Conservation (phyloP, 257 asterid species). For the Thymus mandschuricus region DNA sequence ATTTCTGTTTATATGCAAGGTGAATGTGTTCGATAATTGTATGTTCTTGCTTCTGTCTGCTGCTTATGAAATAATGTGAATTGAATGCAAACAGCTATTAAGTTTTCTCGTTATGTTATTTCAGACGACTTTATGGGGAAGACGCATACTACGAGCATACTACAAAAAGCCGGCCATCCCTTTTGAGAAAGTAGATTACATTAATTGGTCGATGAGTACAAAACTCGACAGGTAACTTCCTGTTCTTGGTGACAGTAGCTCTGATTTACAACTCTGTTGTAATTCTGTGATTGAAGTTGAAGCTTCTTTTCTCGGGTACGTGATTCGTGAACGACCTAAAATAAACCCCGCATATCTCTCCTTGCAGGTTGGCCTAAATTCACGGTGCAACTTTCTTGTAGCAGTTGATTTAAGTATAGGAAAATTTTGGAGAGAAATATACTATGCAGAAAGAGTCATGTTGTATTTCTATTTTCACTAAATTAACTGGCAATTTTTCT, state of each 20-base stretch:
- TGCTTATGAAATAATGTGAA: not conserved
- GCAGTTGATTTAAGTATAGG: not conserved
- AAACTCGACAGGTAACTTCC: slow-evolving; percentile 30
- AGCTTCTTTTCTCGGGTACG: not conserved
- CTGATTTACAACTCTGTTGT: not conserved
- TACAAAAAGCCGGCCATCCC: slow-evolving; percentile 36
- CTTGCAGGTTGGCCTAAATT: slow-evolving; percentile 20
- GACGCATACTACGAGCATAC: slow-evolving; percentile 59
- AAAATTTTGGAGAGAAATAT: slow-evolving; percentile 1
- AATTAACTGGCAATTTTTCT: not conserved
- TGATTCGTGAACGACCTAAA: not conserved
- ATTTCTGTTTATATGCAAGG: not conserved
- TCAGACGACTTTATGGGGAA: slow-evolving; percentile 74
- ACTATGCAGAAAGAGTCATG: not conserved
- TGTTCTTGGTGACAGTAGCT: not conserved
- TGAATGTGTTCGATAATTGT: not conserved
- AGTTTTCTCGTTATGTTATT: slow-evolving; percentile 12
- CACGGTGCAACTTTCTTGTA: slow-evolving; percentile 11
- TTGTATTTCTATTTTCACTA: not conserved
- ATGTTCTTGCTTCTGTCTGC: not conserved
- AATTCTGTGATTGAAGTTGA: not conserved
- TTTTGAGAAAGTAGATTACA: slow-evolving; percentile 41
- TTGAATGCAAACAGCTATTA: slow-evolving; percentile 11
- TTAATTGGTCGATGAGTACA: slow-evolving; percentile 11
- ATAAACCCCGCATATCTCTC: too few species aligned